Evolutionary conservation across 805 yeast species (phyloP), one percentile per base, ranked within the genome.

Genomic region (Barnettozyma wickerhamii): DNA sequence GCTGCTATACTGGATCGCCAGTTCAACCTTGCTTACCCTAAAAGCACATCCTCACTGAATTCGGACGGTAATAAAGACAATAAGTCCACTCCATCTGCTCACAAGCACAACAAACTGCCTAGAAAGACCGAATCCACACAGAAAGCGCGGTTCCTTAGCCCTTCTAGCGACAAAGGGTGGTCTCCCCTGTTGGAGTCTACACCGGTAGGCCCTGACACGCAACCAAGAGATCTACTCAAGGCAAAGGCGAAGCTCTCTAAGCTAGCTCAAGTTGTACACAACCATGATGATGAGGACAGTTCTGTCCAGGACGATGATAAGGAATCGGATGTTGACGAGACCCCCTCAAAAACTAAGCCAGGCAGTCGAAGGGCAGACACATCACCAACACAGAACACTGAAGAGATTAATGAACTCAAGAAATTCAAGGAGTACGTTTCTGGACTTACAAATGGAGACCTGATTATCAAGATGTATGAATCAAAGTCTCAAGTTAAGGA

Each of bases 161-260:
- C 57, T 5, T 31, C 41, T n/a, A 15, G 31, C 9, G 55, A 43
- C 5, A 55, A 49, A 32, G 46, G 30, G 2, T 53, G 55, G 58
- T 40, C 31, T 4, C 59, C 60, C 9, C 40, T 55, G 41, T 53
- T 51, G 5, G 52, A 55, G 18, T 55, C 59, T 0, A 55, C 60
- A 4, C 59, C 60, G 2, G 42, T 50, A 40, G 51, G 42, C 13
- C 45, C 42, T n/a, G 38, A 40, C 9, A 35, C 35, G 2, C 56
- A 56, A 29, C 61, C 59, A 12, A 56, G 44, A 33, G 60, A 56
- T 27, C 37, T 55, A 7, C 30, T 56, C 37, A 53, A 49, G 21
- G 46, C 53, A 3, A 47, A 36, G 24, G 50, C 61, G 1, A 55
- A 45, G 19, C 47, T 55, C 15, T 51, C 59, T 5, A 46, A 35